A percentile compares a stretch with the other conserved stretches of the same genome.
Evolutionary conservation across 2,329 filamentous ascomycete species (phyloP).

Genomic region (Cadophora gregata): DNA sequence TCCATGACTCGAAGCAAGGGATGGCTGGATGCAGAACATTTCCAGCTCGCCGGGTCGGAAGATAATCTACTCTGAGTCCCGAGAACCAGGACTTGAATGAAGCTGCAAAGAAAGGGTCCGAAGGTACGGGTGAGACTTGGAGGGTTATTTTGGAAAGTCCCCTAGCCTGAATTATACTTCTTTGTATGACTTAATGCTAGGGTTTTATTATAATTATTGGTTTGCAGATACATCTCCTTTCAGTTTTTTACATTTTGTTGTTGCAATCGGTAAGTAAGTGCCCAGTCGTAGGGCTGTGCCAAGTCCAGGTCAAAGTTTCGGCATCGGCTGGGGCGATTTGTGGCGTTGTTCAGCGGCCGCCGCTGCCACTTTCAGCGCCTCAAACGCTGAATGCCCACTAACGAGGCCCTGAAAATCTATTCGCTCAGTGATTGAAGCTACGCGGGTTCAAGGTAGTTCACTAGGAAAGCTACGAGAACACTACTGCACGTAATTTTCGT

Average conservation of each 20-base stretch:
- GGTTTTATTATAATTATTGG: too few relatives aligned
- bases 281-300: not conserved
- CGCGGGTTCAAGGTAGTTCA: too few relatives aligned
- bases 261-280: not conserved
- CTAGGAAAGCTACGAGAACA: too few relatives aligned
- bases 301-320: not conserved
- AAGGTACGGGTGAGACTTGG: not conserved
- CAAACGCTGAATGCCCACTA: not conserved
- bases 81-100: not conserved
- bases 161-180: too few relatives aligned
- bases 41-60: not conserved
- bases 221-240: not conserved
- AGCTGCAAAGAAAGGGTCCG: not conserved
- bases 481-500: too few relatives aligned
- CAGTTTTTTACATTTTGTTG: not conserved
- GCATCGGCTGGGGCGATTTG: not conserved
- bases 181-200: too few relatives aligned
- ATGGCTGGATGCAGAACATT: not conserved
- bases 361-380: not conserved
- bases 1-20: too few relatives aligned
- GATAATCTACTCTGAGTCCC: not conserved
- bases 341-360: not conserved
- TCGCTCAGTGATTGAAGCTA: too few relatives aligned
- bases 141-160: too few relatives aligned
- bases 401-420: not conserved